Conservation (phyloP, 768 basidiomycete genomes). For the Trametes villosa region DNA sequence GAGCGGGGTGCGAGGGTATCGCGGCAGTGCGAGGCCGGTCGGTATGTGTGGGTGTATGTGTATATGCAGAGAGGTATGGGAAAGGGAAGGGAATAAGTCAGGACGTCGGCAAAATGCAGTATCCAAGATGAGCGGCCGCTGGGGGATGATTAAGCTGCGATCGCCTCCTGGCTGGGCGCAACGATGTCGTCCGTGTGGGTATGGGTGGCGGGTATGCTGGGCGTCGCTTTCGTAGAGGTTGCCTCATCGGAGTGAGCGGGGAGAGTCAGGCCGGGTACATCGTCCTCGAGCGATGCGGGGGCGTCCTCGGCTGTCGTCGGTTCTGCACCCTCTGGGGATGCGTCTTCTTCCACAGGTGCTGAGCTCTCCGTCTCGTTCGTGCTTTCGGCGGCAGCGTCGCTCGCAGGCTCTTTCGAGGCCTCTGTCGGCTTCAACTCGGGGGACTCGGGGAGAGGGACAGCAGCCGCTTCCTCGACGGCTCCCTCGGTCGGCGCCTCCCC, state of each 20-base stretch:
- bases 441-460: constrained; percentile 44
- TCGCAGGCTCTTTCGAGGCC: constrained; percentile 5
- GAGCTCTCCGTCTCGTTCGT: background rate
- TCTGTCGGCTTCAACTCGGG: constrained; percentile 31
- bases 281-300: constrained; percentile 6
- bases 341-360: background rate
- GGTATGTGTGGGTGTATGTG: background rate
- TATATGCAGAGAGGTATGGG: constrained; percentile 1
- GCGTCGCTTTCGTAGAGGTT: background rate
- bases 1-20: constrained; percentile 1
- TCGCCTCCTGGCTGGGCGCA: background rate
- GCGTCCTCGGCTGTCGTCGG: background rate
- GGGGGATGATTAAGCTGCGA: background rate
- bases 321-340: background rate
- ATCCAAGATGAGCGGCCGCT: background rate
- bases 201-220: constrained; percentile 1
- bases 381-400: constrained; percentile 1
- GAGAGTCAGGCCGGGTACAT: constrained; percentile 25
- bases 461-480: constrained; percentile 32
- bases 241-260: background rate
- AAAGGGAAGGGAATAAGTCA: background rate
- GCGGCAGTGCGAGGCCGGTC: constrained; percentile 2
- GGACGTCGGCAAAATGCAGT: background rate
- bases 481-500: background rate
- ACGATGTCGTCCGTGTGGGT: background rate